Base-by-base conservation (phyloP, 202 grass and related monocot species). In the Musa balbisiana region DNA sequence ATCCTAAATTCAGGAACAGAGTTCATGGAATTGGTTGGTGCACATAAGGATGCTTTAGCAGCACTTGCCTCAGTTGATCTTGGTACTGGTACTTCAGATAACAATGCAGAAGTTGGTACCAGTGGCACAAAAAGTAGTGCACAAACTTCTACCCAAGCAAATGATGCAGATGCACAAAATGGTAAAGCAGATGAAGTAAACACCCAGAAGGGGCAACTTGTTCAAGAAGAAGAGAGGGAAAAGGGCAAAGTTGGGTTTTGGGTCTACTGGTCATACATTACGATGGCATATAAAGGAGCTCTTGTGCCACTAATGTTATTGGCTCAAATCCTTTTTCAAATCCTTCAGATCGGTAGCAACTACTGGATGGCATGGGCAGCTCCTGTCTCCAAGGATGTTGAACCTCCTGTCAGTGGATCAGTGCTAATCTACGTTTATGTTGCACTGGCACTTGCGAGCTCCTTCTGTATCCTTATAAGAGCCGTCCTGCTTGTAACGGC, bases 261-360 rank as follows among this genome's bases (percentile, higher is more conserved):
- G 91, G 87, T 94, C 49, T 94, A 94, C 74, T 94, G 85, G 91
- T 88, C 74, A 50, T 94, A 94, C 75, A 79, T 94, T 19, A 91
- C 88, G 52, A 80, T 82, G 24, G 89, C 84, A 68, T 89, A 96
- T 68, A 88, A 82, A 49, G 74, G 58, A 51, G 74, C 58, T 64
- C 58, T 76, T 22, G 11, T 76, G 17, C 74, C 74, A 12, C 33
- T 76, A 24, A 52, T 64, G 11, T 13, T 76, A 19, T 1, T 64
- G 15, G 74, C 58, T 11, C 27, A 76, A 15, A 17, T 64, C 14
- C 27, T 76, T 10, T 76, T 64, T 23, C 58, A 76, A 64, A 15
- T 13, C 2, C 74, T 76, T 64, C 20, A 55, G 9, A 73, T 73
- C 2, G 51, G 50, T 22, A 73, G 71, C 71, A 73, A 73, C 49